Conservation (phyloP, 202 grass and related monocot genomes). For the Schoenoplectus tabernaemontani region DNA sequence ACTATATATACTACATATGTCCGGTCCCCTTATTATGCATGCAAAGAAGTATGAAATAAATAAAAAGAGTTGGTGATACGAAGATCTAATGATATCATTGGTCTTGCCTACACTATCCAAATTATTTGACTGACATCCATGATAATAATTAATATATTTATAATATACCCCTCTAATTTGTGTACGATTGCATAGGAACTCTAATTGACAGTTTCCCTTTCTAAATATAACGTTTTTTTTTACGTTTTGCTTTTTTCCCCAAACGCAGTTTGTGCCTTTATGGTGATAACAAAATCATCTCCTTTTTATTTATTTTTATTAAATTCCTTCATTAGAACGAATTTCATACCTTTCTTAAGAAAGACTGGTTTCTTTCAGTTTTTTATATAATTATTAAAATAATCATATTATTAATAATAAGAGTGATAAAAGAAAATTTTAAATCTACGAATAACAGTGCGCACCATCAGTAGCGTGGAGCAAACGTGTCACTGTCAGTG, state of each 20-base stretch:
- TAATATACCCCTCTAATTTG: conserved; percentile 7
- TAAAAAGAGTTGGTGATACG: conserved; percentile 8
- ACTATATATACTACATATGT: neutral
- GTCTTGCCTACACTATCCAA: conserved; percentile 24
- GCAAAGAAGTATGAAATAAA: neutral
- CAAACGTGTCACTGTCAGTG: too few relatives aligned
- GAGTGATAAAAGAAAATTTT: too few relatives aligned
- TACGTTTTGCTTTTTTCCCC: neutral
- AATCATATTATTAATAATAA: too few relatives aligned
- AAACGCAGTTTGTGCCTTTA: neutral
- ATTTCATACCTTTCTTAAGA: neutral
- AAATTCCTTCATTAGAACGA: neutral
- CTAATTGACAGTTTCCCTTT: too few relatives aligned
- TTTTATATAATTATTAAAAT: too few relatives aligned
- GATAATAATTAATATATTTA: neutral
- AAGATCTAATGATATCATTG: conserved; percentile 17
- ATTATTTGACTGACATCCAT: conserved; percentile 5
- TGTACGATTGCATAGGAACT: neutral
- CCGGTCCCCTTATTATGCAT: neutral
- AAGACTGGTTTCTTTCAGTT: too few relatives aligned
- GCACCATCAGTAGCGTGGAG: too few relatives aligned
- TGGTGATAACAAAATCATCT: neutral
- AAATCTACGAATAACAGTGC: too few relatives aligned
- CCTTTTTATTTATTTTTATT: neutral
- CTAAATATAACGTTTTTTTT: neutral